phyloP scores from a whole-genome alignment of 2,329 filamentous ascomycete genomes.

The Colletotrichum sp. region DNA sequence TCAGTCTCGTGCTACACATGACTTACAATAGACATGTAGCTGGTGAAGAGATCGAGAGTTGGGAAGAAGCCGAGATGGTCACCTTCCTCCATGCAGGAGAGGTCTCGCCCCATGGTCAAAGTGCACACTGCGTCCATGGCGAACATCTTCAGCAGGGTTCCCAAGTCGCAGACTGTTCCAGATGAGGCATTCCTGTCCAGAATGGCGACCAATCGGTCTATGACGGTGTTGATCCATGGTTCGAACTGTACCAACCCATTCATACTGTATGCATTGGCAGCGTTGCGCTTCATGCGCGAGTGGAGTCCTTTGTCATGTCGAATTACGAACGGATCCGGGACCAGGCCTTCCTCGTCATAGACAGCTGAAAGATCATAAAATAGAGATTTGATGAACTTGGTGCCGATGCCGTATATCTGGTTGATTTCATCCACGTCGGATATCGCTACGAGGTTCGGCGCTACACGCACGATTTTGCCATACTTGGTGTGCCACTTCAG shows the following conservation, averaged over 20 bases:
- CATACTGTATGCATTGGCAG: not conserved
- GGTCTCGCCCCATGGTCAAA: not conserved
- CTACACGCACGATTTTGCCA: not conserved
- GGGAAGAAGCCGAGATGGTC: not conserved
- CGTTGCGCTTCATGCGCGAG: not conserved
- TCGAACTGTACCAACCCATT: not conserved
- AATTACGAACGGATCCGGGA: not conserved
- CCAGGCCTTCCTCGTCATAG: not conserved
- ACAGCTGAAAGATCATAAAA: not conserved
- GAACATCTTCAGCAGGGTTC: not conserved
- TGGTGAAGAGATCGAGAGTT: not conserved
- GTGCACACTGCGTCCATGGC: not conserved
- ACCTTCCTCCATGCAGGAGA: not conserved
- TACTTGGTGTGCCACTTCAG: not conserved
- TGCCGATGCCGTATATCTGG: not conserved
- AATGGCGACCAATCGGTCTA: not conserved
- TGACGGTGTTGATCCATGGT: not conserved
- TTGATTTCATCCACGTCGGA: not conserved
- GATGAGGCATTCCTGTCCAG: not conserved
- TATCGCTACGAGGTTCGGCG: not conserved
- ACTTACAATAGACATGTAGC: not conserved
- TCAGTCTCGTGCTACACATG: not conserved
- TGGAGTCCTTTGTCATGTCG: not conserved
- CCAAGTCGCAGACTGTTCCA: not conserved
- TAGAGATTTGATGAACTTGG: not conserved